Conservation (phyloP, 768 basidiomycete species). For the Suillus spraguei region DNA sequence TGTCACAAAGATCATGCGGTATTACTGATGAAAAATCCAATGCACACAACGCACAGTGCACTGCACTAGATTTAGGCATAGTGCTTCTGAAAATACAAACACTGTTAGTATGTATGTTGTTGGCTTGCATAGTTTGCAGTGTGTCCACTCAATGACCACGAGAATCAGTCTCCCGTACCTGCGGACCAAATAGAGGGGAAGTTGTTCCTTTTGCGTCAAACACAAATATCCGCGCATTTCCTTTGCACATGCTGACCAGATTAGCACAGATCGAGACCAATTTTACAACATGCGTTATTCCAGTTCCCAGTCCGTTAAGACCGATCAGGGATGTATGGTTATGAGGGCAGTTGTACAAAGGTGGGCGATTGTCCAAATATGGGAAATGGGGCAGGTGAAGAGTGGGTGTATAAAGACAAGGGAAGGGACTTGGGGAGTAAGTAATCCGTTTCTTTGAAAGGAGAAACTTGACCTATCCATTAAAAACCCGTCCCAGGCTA, state of each 20-base stretch:
- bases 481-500: too few relatives aligned
- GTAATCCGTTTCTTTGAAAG: too few relatives aligned
- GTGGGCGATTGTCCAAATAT: background rate
- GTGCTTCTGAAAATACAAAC: background rate
- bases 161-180: too few relatives aligned
- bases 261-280: background rate
- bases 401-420: background rate
- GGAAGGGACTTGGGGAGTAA: background rate
- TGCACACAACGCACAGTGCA: too few relatives aligned
- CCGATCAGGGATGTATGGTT: too few relatives aligned
- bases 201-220: background rate
- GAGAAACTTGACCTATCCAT: too few relatives aligned
- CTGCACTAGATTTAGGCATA: background rate
- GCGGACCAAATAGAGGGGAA: too few relatives aligned
- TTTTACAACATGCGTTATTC: background rate
- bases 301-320: background rate
- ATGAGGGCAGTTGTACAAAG: background rate
- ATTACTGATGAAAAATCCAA: too few relatives aligned
- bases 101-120: background rate
- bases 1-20: too few relatives aligned
- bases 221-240: background rate
- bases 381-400: background rate
- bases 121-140: background rate
- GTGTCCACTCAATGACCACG: background rate
- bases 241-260: background rate